These are phyloP conservation scores for Gnomoniopsis smithogilvyi DNA, from an alignment of 2,329 filamentous ascomycete species.

Conservation along the genomic window DNA sequence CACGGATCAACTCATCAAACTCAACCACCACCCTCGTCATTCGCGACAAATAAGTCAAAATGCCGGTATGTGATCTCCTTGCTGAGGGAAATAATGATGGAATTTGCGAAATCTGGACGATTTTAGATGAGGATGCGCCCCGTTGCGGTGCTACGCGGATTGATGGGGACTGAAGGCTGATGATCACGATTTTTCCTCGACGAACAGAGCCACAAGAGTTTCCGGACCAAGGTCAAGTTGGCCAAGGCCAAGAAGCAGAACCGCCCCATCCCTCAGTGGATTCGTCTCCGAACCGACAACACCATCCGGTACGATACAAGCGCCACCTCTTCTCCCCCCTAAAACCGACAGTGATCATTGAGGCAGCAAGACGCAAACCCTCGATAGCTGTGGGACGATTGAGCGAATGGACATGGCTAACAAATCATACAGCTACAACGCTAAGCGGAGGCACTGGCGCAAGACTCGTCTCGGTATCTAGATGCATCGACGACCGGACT, in stretches of 20 bases:
- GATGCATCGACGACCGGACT: constrained; percentile 47
- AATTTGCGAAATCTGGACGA: not conserved
- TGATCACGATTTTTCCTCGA: constrained; percentile 11
- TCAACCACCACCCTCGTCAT: constrained; percentile 22
- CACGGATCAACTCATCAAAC: constrained; percentile 21
- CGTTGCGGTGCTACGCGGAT: not conserved
- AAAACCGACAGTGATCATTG: not conserved
- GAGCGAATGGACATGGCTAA: constrained; percentile 5
- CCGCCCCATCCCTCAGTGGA: constrained; percentile 99
- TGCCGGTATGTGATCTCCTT: constrained; percentile 32
- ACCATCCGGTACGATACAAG: constrained; percentile 84
- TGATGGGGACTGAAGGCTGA: constrained; percentile 15
- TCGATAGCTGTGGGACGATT: not conserved
- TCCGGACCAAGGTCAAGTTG: constrained; percentile 99
- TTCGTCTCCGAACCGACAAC: constrained; percentile 96
- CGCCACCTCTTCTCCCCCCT: not conserved
- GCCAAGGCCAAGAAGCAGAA: constrained; percentile 99
- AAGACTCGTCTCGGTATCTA: constrained; percentile 99
- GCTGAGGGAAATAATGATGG: not conserved
- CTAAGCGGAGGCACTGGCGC: constrained; percentile 99
- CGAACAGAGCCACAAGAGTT: constrained; percentile 94
- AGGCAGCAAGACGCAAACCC: constrained; percentile 4
- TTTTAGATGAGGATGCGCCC: not conserved
- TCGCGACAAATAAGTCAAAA: constrained; percentile 34
- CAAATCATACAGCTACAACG: constrained; percentile 80